Evolutionary conservation across 1,284 basidiomycete genomes (phyloP), one percentile per base, ranked within the genome.

Genomic region (Ustilago lituana): DNA sequence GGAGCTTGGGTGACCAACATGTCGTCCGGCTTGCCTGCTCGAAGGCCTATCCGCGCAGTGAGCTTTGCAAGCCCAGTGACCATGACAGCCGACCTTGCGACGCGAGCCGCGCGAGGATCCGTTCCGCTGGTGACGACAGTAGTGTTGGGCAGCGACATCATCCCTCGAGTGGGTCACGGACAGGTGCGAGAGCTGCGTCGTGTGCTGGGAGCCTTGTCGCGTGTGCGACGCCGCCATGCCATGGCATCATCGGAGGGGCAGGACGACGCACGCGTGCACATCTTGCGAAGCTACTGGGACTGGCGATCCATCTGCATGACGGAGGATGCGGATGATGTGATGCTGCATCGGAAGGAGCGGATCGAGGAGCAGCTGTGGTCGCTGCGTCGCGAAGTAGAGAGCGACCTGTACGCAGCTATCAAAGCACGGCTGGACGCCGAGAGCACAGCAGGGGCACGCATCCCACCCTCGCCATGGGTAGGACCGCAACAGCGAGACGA

Each of bases 41-140:
- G 68, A 31, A 59, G 79, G 15, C 68, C 58, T 1, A 77, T 81
- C 26, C 73, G 78, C 3, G 76, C 79, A 5, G 73, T 81, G 19
- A 79, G 76, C 32, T 81, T 81, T 65, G 79, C 79, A 1, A 77
- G 74, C 24, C 79, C 79, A 0, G 78, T 79, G 1, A 79, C 73
- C n/a, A 76, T 79, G 49, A 78, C 75, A 14, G 53, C 71, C 2
- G 70, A 72, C 6, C 62, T 81, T 29, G 69, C 77, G 0, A 31
- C 51, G 2, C 51, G 77, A 15, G 73, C 76, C 4, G 61, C 76
- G 15, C 58, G 65, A 1, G 78, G 78, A n/a, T 51, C 46, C 5
- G 68, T 74, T 22, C 79, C 79, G 27, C 64, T 81, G 12, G 79
- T 81, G 15, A 71, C 67, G 10, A 69, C 71, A 10, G 68, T 79